Conservation (phyloP, 306 rosid species). For the Trichosanthes truncata region DNA sequence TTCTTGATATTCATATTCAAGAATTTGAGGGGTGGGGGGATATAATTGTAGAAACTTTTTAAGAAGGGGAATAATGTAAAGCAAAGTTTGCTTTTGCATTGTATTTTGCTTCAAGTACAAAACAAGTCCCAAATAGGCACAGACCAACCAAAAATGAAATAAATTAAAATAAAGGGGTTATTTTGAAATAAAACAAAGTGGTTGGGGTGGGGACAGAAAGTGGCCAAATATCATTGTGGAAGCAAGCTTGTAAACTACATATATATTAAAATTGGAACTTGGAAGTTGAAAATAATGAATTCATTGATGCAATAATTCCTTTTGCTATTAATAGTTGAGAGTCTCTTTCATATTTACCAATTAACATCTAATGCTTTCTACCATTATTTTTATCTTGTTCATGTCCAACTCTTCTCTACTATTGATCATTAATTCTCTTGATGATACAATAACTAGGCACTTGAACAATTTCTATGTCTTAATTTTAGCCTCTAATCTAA, state of each 20-base stretch:
- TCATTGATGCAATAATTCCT: background rate
- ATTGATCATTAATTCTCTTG: background rate
- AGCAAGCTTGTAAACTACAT: slow-evolving; percentile 2
- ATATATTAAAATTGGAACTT: background rate
- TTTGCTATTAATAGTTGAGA: background rate
- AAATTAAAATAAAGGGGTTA: background rate
- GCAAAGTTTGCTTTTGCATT: background rate
- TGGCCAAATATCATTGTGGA: background rate
- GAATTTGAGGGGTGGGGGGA: background rate
- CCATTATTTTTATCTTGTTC: background rate
- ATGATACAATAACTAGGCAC: background rate
- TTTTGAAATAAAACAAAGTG: slow-evolving; percentile 6
- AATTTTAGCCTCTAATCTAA: background rate
- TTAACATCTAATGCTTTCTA: background rate
- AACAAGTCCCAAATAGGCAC: background rate
- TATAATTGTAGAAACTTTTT: background rate
- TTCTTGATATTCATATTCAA: background rate
- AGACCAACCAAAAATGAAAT: background rate
- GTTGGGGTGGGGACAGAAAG: slow-evolving; percentile 5
- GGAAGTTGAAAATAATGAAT: background rate
- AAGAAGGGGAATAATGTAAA: background rate
- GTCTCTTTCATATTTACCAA: background rate
- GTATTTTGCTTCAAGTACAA: slow-evolving; percentile 7
- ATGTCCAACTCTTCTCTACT: background rate
- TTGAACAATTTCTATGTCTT: background rate